Evolutionary conservation across 1,139 yeast genomes (phyloP).

Genomic region (Geotrichum restrictum): DNA sequence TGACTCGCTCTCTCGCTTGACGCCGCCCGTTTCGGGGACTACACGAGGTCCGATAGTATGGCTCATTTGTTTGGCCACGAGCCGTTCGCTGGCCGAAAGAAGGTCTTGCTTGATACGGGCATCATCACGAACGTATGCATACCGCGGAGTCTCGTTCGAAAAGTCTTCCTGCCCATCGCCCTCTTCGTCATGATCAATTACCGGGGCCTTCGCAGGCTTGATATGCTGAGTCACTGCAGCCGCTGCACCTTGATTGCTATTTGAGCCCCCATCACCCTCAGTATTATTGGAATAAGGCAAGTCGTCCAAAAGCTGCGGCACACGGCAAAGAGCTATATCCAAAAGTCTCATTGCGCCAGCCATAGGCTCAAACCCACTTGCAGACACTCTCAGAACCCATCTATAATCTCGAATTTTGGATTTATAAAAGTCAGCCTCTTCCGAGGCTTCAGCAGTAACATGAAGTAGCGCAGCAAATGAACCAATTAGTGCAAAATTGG

Average conservation of each 20-base stretch:
- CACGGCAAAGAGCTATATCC: conserved; percentile 42
- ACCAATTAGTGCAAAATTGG: conserved; percentile 76
- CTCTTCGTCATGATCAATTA: conserved; percentile 9
- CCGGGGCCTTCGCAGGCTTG: not conserved
- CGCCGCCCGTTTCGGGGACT: not conserved
- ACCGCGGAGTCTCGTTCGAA: conserved; percentile 16
- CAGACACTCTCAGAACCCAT: conserved; percentile 67
- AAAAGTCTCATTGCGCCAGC: conserved; percentile 63
- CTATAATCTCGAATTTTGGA: conserved; percentile 71
- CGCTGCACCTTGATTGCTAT: not conserved
- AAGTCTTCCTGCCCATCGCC: conserved; percentile 20
- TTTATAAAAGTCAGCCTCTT: conserved; percentile 60
- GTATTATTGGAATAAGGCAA: not conserved
- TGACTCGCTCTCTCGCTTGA: not conserved
- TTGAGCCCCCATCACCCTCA: not conserved
- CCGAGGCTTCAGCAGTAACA: conserved; percentile 39
- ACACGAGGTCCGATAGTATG: not conserved
- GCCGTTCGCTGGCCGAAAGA: too few species aligned
- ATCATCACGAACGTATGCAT: not conserved
- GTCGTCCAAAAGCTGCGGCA: conserved; percentile 25
- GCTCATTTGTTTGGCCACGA: too few species aligned
- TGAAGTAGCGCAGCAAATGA: conserved; percentile 76
- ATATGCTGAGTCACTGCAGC: not conserved
- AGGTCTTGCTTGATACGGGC: too few species aligned
- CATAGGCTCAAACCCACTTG: conserved; percentile 73